Evolutionary conservation across 352 stramenopile genomes (phyloP).

Genomic region (Halophytophthora polymorphica): DNA sequence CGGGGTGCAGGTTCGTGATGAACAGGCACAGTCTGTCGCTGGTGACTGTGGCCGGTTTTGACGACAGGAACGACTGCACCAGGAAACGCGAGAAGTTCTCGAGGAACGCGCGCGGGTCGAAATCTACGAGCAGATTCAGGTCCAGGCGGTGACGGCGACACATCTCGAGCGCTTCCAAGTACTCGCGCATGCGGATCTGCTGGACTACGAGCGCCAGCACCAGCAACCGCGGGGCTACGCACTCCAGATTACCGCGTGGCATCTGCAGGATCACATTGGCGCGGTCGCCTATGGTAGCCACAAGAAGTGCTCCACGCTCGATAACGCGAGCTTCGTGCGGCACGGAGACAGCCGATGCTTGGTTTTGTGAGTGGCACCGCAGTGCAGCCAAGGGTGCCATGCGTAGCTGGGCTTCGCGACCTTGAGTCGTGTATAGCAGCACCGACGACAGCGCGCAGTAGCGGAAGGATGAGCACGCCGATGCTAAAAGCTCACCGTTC

Average conservation of each 20-base stretch:
- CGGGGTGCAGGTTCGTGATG: slow-evolving; percentile 64
- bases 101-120: slow-evolving; percentile 43
- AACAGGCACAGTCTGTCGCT: slow-evolving; percentile 75
- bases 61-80: slow-evolving; percentile 28
- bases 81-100: slow-evolving; percentile 24
- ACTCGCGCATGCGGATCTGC: slow-evolving; percentile 39
- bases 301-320: slow-evolving; percentile 60
- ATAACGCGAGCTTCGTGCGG: slow-evolving; percentile 40
- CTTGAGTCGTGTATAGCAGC: slow-evolving; percentile 66
- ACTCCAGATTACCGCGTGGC: slow-evolving; percentile 76
- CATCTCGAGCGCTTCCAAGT: slow-evolving; percentile 55
- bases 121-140: slow-evolving; percentile 76
- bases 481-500: slow-evolving; percentile 31
- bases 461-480: slow-evolving; percentile 63
- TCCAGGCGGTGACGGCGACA: slow-evolving; percentile 77
- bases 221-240: slow-evolving; percentile 53
- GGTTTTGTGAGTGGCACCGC: not conserved
- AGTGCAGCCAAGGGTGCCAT: slow-evolving; percentile 34
- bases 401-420: slow-evolving; percentile 49
- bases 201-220: slow-evolving; percentile 45
- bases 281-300: slow-evolving; percentile 48
- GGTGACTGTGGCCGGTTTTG: slow-evolving; percentile 28
- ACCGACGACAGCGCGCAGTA: slow-evolving; percentile 36
- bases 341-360: slow-evolving; percentile 9
- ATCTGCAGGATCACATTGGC: slow-evolving; percentile 71